Evolutionary conservation across 1,139 yeast genomes (phyloP).

Genomic region (Eremothecium cymbalariae): DNA sequence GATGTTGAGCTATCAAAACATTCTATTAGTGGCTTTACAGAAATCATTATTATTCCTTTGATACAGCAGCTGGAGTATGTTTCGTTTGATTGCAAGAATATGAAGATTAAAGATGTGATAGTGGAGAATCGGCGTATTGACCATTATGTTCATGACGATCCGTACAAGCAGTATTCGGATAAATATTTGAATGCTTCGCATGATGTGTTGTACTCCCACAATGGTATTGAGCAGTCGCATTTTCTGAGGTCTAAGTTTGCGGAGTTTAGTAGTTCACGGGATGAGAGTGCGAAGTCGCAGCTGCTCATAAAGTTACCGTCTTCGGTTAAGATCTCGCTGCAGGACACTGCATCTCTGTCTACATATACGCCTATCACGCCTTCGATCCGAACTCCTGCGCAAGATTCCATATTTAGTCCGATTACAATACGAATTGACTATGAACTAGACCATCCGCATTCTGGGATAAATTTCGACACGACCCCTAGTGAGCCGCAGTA

Average conservation of each 20-base stretch:
- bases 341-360: conserved; percentile 44
- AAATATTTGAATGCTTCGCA: conserved; percentile 15
- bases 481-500: conserved; percentile 33
- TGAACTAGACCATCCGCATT: conserved; percentile 53
- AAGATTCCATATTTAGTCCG: conserved; percentile 54
- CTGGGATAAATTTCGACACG: conserved; percentile 64
- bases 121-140: conserved; percentile 52
- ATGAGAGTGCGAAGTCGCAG: conserved; percentile 57
- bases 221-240: conserved; percentile 39
- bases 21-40: conserved; percentile 65
- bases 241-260: conserved; percentile 54
- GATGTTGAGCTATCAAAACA: conserved; percentile 57
- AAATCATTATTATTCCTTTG: conserved; percentile 68
- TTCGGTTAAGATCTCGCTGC: conserved; percentile 50
- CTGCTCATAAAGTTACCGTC: conserved; percentile 66
- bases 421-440: conserved; percentile 65
- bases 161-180: conserved; percentile 25
- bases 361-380: conserved; percentile 41
- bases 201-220: conserved; percentile 17
- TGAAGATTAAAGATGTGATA: conserved; percentile 52
- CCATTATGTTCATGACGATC: conserved; percentile 44
- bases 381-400: conserved; percentile 36
- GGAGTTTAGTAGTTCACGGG: conserved; percentile 50
- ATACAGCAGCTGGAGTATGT: conserved; percentile 50
- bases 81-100: conserved; percentile 74